These are phyloP conservation scores for Phascolomyces articulosus DNA, from an alignment of 371 early-diverging fungal genomes.

Conservation along the genomic window DNA sequence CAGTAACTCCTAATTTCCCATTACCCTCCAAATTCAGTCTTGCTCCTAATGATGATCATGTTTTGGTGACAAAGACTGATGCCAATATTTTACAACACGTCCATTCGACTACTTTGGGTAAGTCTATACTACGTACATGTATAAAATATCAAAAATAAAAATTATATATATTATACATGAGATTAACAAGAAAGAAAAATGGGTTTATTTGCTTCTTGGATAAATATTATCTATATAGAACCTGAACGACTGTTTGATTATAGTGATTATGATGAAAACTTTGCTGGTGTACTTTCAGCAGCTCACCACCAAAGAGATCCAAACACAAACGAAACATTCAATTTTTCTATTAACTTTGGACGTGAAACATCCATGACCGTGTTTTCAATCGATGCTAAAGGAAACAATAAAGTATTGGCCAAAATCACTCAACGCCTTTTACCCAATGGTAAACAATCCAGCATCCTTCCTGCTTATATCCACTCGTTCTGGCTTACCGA, in stretches of 20 bases:
- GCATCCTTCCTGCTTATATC: constrained; percentile 31
- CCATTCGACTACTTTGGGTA: constrained; percentile 62
- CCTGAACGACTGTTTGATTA: constrained; percentile 58
- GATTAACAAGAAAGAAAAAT: too few species aligned
- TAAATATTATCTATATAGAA: too few species aligned
- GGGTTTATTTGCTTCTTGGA: too few species aligned
- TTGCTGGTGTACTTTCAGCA: constrained; percentile 49
- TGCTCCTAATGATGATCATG: constrained; percentile 1
- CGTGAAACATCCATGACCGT: constrained; percentile 1
- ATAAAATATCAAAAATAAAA: background rate
- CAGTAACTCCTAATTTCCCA: constrained; percentile 59
- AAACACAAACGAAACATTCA: constrained; percentile 51
- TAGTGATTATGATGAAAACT: constrained; percentile 38
- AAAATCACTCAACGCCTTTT: constrained; percentile 37
- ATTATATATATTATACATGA: too few species aligned
- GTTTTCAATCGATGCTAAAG: constrained; percentile 4
- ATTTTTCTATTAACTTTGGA: constrained; percentile 28
- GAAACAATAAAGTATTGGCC: constrained; percentile 33
- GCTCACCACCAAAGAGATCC: constrained; percentile 64
- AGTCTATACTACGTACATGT: background rate
- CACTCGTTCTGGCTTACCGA: constrained; percentile 52
- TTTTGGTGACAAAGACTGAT: constrained; percentile 60
- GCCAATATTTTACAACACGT: constrained; percentile 62
- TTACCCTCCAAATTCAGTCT: constrained; percentile 15
- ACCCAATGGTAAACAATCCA: constrained; percentile 9